These are phyloP conservation scores for Austroboletus novae-zelandiae DNA, from an alignment of 1,284 basidiomycete species.

Conservation along the genomic window DNA sequence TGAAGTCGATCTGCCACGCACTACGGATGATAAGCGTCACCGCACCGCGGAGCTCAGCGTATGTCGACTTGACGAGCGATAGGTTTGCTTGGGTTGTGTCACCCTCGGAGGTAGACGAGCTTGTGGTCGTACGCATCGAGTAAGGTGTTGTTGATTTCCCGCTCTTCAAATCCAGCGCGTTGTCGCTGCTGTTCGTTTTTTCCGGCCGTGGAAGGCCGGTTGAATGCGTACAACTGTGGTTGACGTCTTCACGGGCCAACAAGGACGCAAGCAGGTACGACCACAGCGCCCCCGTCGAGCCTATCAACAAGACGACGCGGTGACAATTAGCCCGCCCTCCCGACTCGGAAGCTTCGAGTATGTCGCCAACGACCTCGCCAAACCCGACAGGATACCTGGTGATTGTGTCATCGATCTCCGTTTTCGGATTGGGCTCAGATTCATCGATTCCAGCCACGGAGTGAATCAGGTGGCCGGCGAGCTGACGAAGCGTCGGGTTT, in stretches of 20 bases:
- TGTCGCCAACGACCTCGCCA: no score
- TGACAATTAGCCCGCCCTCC: background rate
- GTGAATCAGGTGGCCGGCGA: constrained; percentile 16
- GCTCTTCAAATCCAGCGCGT: constrained; percentile 26
- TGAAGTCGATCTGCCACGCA: constrained; percentile 39
- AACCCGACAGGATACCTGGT: background rate
- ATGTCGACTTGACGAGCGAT: constrained; percentile 22
- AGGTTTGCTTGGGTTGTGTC: constrained; percentile 22
- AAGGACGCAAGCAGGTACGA: constrained; percentile 27
- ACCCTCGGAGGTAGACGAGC: constrained; percentile 31
- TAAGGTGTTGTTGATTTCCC: constrained; percentile 29
- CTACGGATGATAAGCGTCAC: constrained; percentile 31
- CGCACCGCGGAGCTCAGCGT: constrained; percentile 22
- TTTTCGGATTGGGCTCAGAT: background rate
- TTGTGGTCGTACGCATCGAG: constrained; percentile 22
- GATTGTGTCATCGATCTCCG: no score
- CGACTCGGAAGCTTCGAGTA: background rate
- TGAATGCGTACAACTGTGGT: constrained; percentile 38
- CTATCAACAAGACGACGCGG: constrained; percentile 29
- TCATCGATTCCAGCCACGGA: background rate
- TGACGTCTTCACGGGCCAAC: no score
- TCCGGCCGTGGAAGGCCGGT: constrained; percentile 21
- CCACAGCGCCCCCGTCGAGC: constrained; percentile 32
- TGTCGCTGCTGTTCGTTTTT: constrained; percentile 25
- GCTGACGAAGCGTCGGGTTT: constrained; percentile 22